These are phyloP conservation scores for Ajuga chamaepitys DNA, from an alignment of 257 asterid species.

Conservation along the genomic window DNA sequence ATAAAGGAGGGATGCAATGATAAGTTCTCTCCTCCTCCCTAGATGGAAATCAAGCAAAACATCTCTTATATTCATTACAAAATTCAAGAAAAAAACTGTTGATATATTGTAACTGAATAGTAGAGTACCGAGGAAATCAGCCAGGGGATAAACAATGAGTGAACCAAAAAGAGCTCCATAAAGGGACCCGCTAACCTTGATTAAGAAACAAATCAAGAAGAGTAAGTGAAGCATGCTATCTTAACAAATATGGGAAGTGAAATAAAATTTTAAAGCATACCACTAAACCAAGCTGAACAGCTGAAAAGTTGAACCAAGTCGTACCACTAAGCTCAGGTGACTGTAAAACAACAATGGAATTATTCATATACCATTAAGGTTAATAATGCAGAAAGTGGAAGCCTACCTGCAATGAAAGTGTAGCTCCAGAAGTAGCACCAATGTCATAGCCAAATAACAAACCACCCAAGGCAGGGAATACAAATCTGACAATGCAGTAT, in stretches of 20 bases:
- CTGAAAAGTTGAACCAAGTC: conserved; percentile 78
- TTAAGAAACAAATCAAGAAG: conserved; percentile 16
- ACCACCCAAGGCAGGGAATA: conserved; percentile 96
- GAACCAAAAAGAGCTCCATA: conserved; percentile 98
- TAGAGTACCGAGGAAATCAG: conserved; percentile 87
- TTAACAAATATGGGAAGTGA: conserved; percentile 15
- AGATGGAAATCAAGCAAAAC: conserved; percentile 19
- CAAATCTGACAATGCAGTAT: conserved; percentile 44
- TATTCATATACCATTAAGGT: not conserved
- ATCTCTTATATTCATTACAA: not conserved
- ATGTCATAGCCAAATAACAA: conserved; percentile 91
- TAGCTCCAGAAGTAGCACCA: conserved; percentile 98
- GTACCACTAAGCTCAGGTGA: conserved; percentile 92
- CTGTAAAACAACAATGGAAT: conserved; percentile 31
- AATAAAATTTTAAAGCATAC: conserved; percentile 30
- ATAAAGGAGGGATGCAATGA: conserved; percentile 67
- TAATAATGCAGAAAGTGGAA: conserved; percentile 7
- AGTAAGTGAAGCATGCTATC: conserved; percentile 21
- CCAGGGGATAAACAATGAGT: conserved; percentile 62
- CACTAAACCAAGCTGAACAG: conserved; percentile 95
- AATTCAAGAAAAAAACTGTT: not conserved
- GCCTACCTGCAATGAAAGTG: conserved; percentile 77
- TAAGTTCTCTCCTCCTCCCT: conserved; percentile 94
- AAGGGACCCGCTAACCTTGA: conserved; percentile 95
- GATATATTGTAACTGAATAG: conserved; percentile 4